Conservation (phyloP, 2,329 filamentous ascomycete genomes). For the Apiospora sp. region DNA sequence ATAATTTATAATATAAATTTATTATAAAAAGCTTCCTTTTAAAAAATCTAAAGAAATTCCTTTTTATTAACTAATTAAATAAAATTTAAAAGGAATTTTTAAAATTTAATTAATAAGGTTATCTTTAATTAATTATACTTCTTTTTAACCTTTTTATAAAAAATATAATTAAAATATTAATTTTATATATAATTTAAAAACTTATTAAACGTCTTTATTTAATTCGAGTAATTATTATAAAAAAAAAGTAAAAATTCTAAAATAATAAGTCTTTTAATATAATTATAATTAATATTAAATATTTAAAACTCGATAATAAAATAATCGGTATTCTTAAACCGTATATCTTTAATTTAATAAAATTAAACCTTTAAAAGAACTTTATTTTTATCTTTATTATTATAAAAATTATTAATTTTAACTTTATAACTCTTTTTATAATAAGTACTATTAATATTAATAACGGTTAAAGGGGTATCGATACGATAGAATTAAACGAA, state of each 20-base stretch:
- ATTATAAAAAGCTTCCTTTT: background rate
- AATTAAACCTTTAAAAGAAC: no score
- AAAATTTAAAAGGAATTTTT: background rate
- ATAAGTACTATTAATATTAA: no score
- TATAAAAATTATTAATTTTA: no score
- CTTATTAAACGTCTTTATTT: background rate
- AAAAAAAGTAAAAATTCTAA: background rate
- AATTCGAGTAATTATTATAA: background rate
- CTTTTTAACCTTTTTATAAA: background rate
- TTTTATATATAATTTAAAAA: background rate
- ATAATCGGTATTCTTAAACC: no score
- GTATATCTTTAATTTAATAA: no score
- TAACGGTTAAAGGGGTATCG: no score
- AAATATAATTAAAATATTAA: background rate
- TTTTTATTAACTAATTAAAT: background rate
- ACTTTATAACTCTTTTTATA: no score
- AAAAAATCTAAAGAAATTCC: background rate
- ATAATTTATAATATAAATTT: no score
- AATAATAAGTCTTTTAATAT: background rate
- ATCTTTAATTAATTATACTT: background rate
- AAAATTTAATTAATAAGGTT: background rate
- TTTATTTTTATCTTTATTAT: no score
- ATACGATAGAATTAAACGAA: no score
- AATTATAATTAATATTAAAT: conserved; percentile 36
- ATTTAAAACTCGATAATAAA: background rate